phyloP scores from a whole-genome alignment of 2,329 filamentous ascomycete species.

The Fusarium sp. region DNA sequence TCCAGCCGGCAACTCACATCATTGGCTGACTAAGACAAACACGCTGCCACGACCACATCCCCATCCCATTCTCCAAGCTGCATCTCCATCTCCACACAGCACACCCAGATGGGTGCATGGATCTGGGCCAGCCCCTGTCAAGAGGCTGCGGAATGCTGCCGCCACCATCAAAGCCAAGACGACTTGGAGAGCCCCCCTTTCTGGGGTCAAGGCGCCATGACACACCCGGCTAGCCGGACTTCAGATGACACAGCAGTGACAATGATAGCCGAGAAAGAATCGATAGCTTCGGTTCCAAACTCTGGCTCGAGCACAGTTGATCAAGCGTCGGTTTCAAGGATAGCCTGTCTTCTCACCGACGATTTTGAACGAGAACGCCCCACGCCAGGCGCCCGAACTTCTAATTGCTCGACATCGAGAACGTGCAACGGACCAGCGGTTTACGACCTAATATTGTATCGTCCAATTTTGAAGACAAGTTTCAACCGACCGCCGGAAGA shows the following conservation, averaged over 20 bases:
- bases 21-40: constrained; percentile 1
- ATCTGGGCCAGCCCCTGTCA: constrained; percentile 37
- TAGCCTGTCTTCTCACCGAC: constrained; percentile 17
- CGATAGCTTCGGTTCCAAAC: constrained; percentile 35
- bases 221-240: constrained; percentile 30
- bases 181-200: constrained; percentile 42
- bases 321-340: constrained; percentile 8
- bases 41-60: background rate
- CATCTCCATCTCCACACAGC: constrained; percentile 18
- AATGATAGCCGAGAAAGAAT: constrained; percentile 31
- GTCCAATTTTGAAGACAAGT: constrained; percentile 8
- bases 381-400: background rate
- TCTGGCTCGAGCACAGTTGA: constrained; percentile 18
- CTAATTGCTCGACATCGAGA: background rate
- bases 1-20: background rate
- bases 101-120: constrained; percentile 24
- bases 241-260: constrained; percentile 18
- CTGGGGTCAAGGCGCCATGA: constrained; percentile 38
- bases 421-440: constrained; percentile 1
- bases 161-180: constrained; percentile 42
- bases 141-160: constrained; percentile 47
- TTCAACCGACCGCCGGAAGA: constrained; percentile 21
- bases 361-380: constrained; percentile 3
- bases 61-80: background rate
- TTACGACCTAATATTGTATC: background rate